phyloP scores from a whole-genome alignment of 495 filamentous ascomycete species.

The Podospora fimiseda region DNA sequence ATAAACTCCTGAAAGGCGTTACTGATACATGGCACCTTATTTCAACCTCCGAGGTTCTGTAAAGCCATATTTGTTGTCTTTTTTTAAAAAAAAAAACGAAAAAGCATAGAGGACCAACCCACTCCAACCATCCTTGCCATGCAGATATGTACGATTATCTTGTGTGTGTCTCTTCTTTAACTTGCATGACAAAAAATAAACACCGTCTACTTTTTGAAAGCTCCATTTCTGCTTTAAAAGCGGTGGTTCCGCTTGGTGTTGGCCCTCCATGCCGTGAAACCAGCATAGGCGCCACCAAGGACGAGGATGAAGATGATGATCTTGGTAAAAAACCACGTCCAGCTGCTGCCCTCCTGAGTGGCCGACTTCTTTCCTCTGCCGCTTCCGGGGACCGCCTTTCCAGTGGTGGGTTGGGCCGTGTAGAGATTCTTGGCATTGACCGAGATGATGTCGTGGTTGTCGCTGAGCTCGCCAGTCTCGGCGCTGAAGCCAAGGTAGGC shows the following conservation, averaged over 20 bases:
- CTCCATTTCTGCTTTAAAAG: slow-evolving; percentile 51
- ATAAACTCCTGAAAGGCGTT: slow-evolving; percentile 1
- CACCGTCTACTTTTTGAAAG: slow-evolving; percentile 5
- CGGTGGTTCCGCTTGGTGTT: slow-evolving; percentile 66
- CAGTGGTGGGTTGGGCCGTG: slow-evolving; percentile 43
- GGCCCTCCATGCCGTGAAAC: slow-evolving; percentile 71
- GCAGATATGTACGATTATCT: slow-evolving; percentile 17
- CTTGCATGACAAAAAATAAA: too few species aligned
- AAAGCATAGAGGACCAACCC: slow-evolving; percentile 4
- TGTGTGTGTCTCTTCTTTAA: background rate
- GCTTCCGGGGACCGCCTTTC: slow-evolving; percentile 35
- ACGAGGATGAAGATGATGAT: slow-evolving; percentile 66
- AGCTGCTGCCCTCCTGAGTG: slow-evolving; percentile 53
- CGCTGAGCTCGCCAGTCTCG: slow-evolving; percentile 91
- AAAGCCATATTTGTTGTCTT: background rate
- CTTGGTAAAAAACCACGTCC: slow-evolving; percentile 92
- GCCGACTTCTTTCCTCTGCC: slow-evolving; percentile 33
- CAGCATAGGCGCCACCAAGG: slow-evolving; percentile 68
- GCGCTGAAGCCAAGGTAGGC: slow-evolving; percentile 93
- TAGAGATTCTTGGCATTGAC: slow-evolving; percentile 88
- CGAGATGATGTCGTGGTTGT: slow-evolving; percentile 96
- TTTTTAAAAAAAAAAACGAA: background rate
- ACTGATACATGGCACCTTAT: slow-evolving; percentile 11
- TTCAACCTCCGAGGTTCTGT: background rate
- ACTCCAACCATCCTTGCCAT: slow-evolving; percentile 12